Base-by-base conservation (phyloP, 768 basidiomycete species). In the Stropharia rugosoannulata region DNA sequence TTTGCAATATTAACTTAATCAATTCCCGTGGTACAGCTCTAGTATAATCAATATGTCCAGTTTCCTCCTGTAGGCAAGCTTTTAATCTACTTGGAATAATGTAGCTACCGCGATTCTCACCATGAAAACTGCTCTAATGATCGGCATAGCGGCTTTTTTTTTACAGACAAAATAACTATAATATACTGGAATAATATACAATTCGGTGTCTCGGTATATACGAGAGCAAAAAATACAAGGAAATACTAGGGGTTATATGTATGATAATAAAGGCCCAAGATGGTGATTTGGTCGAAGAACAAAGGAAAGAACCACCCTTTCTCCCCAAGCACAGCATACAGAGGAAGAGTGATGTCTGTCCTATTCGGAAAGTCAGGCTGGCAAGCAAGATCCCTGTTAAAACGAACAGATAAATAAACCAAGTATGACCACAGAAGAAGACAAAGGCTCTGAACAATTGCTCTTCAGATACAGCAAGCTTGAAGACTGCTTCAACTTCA, bases 381-480 rank as follows among this genome's bases (percentile, higher is more conserved):
- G 58, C 35, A 51, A 61, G 50, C 56, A 54, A 57, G 44, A 62
- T 69, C 65, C 72, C 72, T 72, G 70, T 72, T 60, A 66, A 74
- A 71, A 71, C 60, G 65, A 70, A 73, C 60, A 59, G 66, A 77
- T 76, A 73, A 79, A 76, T 75, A 74, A 71, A 73, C 68, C 74
- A 71, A 71, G 62, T 69, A 68, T 65, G 67, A 67, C 50, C 62
- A 58, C 61, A 68, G 66, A 68, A 64, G 62, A 66, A 60, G 64
- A 56, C 50, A 56, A 61, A 43, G 42, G 55, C 39, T 37, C 54
- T 55, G 27, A 40, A 51, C 50, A 37, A 44, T 44, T 44, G 39
- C n/a, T 41, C 41, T 27, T 29, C 29, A 32, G 29, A 32, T 32
- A 32, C 29, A 6, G 29, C 29, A 32, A 32, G 29, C 29, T 18